Evolutionary conservation across 495 filamentous ascomycete species (phyloP).

Genomic region (Aspergillus steynii): DNA sequence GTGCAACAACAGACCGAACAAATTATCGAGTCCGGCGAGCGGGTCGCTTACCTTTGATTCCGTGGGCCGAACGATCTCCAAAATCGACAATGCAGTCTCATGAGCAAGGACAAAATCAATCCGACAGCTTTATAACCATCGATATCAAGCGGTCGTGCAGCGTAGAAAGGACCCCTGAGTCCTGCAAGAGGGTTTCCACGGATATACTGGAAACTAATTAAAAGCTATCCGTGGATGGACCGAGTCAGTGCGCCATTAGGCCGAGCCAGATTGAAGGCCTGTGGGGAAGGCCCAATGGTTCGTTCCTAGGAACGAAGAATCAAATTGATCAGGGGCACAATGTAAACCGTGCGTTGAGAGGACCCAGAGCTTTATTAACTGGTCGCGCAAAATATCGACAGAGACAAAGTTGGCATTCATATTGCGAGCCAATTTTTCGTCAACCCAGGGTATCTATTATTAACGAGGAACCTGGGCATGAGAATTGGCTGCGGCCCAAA

Average conservation of each 20-base stretch:
- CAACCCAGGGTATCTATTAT: background rate
- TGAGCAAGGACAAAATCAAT: background rate
- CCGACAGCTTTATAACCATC: background rate
- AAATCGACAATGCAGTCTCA: background rate
- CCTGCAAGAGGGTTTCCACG: background rate
- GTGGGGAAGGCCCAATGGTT: conserved; percentile 12
- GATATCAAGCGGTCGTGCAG: background rate
- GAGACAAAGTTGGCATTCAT: background rate
- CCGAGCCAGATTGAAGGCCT: conserved; percentile 13
- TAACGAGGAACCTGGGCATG: background rate
- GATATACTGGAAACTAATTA: background rate
- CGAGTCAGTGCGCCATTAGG: conserved; percentile 9
- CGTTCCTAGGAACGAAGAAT: background rate
- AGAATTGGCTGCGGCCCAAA: conserved; percentile 4
- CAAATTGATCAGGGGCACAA: background rate
- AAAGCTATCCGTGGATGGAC: conserved; percentile 3
- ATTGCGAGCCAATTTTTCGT: background rate
- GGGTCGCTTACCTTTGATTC: background rate
- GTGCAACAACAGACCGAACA: background rate
- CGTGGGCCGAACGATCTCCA: background rate
- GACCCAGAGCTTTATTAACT: background rate
- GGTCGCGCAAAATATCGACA: background rate
- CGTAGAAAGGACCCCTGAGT: background rate
- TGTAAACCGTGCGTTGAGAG: background rate
- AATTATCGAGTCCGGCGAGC: background rate